Base-by-base conservation (phyloP, 176 grass and related monocot genomes). In the Canna indica region DNA sequence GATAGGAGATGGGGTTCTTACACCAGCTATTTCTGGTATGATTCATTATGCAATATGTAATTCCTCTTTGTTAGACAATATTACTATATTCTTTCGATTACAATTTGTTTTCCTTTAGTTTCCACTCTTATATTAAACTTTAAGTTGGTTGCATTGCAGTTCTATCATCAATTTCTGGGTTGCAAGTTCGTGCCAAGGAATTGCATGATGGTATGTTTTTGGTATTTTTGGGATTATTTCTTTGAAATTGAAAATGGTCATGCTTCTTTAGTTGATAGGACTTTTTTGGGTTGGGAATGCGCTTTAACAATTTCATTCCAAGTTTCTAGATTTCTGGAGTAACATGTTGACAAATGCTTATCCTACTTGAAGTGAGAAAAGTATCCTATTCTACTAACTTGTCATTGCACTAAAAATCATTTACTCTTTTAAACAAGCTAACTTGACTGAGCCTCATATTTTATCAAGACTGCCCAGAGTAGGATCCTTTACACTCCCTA, bases 1-100 rank as follows among this genome's bases (percentile, higher is more conserved):
- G 65, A 90, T 90, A 81, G 87, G 83, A 36, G 83, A 90, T 81
- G 87, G 87, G 3, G 77, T 83, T 33, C 71, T 90, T 50, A 90
- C 87, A 64, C 77, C 83, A 11, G 70, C 77, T 25, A 90, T 90
- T 34, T 90, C 83, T 44, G 83, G 87, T 90, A 86, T 65, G 47
- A 42, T 6, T n/a, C n/a, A n/a, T n/a, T n/a, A n/a, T n/a, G n/a
- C n/a, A n/a, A n/a, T 32, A 42, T 85, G 31, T 35, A 20, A 41
- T 59, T 27, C 71, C 59, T 46, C 5, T 72, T 68, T 42, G 11
- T 39, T 64, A 22, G 27, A 9, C 15, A 14, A 61, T 48, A 9
- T 64, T 44, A 69, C 70, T 24, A 67, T 64, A 27, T 76, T 22
- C 1, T 8, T 16, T 57, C 3, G 35, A 11, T 38, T 16, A 59